phyloP scores from a whole-genome alignment of 2,329 filamentous ascomycete species.

The Venturia effusa region DNA sequence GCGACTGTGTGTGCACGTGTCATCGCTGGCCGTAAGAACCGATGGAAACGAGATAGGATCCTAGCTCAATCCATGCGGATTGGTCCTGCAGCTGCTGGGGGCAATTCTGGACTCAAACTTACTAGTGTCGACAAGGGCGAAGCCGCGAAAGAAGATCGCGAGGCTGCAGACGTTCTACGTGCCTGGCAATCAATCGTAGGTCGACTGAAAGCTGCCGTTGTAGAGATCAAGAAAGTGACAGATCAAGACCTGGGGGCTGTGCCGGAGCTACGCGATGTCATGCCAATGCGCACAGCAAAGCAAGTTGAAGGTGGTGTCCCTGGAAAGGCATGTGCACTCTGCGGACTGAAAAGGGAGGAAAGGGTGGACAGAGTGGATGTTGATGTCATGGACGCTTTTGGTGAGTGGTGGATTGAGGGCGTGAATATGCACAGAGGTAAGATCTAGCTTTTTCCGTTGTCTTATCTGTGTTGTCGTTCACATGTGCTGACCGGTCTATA shows the following conservation, averaged over 20 bases:
- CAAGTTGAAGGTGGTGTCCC: constrained; percentile 55
- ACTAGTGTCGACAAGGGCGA: constrained; percentile 76
- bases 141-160: constrained; percentile 70
- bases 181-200: constrained; percentile 69
- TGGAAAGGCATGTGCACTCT: constrained; percentile 71
- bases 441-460: constrained; percentile 35
- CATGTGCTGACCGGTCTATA: background rate
- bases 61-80: constrained; percentile 84
- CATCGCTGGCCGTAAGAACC: constrained; percentile 70
- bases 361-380: constrained; percentile 65
- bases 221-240: constrained; percentile 17
- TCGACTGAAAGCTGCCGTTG: constrained; percentile 61
- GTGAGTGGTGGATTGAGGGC: constrained; percentile 87
- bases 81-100: constrained; percentile 57
- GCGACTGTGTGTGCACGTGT: constrained; percentile 64
- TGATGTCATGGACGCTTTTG: constrained; percentile 78
- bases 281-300: constrained; percentile 55
- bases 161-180: constrained; percentile 65
- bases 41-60: constrained; percentile 84
- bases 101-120: constrained; percentile 77
- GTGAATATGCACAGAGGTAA: constrained; percentile 53
- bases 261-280: constrained; percentile 61
- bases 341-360: constrained; percentile 81
- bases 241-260: constrained; percentile 44
- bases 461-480: constrained; percentile 44